Evolutionary conservation across 805 yeast species (phyloP).

Genomic region (Lachancea sp.): DNA sequence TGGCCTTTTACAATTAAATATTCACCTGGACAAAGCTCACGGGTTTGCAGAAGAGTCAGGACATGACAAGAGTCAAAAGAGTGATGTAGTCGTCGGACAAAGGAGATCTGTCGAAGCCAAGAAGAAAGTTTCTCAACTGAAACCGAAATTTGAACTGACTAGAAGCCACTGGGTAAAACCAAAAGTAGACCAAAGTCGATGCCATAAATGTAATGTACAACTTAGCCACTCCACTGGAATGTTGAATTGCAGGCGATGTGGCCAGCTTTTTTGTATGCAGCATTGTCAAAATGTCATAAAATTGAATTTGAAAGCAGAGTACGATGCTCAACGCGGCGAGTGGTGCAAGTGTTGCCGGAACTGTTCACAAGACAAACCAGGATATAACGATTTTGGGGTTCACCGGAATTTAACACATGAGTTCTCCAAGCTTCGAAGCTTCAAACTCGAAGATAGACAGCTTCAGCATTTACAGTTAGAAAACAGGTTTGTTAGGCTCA

Average conservation of each 20-base stretch:
- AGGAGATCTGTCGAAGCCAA: neutral
- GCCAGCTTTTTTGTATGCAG: constrained; percentile 56
- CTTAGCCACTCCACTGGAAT: constrained; percentile 45
- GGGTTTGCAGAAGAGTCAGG: constrained; percentile 27
- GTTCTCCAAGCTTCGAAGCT: constrained; percentile 40
- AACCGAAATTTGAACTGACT: constrained; percentile 37
- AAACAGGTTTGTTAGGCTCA: constrained; percentile 48
- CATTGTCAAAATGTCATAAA: constrained; percentile 54
- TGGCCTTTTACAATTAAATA: constrained; percentile 49
- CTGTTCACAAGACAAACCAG: constrained; percentile 55
- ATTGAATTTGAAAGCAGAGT: constrained; percentile 42
- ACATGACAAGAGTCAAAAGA: constrained; percentile 31
- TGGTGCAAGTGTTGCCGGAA: constrained; percentile 65
- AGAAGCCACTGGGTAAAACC: constrained; percentile 38
- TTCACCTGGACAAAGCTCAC: constrained; percentile 69
- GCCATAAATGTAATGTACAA: constrained; percentile 42
- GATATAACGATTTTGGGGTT: constrained; percentile 43
- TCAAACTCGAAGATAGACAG: constrained; percentile 42
- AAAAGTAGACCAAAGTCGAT: constrained; percentile 18
- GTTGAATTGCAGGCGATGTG: constrained; percentile 71
- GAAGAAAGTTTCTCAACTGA: neutral
- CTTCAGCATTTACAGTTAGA: constrained; percentile 54
- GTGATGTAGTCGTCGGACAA: constrained; percentile 29
- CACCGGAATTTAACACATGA: constrained; percentile 39
- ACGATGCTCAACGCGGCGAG: constrained; percentile 45